Conservation (phyloP, 2,329 filamentous ascomycete species). For the Teratosphaeria epicoccoides region DNA sequence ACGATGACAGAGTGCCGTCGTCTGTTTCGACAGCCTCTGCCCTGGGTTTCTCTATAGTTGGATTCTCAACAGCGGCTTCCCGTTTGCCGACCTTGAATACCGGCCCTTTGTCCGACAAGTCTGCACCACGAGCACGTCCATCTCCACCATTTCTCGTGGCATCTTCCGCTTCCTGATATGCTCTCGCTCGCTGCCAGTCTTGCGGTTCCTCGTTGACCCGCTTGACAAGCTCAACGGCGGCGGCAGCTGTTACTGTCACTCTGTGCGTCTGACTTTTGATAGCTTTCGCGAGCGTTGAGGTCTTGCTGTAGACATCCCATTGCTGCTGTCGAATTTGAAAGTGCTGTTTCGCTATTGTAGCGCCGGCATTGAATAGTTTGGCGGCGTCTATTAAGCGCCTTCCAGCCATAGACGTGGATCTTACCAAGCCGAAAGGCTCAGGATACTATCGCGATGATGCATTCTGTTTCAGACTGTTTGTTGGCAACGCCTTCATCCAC, state of each 20-base stretch:
- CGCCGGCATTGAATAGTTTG: conserved; percentile 39
- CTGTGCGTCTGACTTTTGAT: conserved; percentile 52
- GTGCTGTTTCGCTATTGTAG: conserved; percentile 42
- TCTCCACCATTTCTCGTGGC: conserved; percentile 3
- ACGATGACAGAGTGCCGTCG: conserved; percentile 27
- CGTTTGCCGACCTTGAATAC: not conserved
- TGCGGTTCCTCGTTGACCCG: conserved; percentile 44
- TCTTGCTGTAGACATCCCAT: conserved; percentile 52
- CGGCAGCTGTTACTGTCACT: conserved; percentile 50
- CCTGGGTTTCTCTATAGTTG: not conserved
- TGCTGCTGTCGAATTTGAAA: conserved; percentile 49
- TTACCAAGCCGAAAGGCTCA: not conserved
- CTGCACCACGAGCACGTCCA: conserved; percentile 19
- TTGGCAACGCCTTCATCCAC: too few relatives aligned
- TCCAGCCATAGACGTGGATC: conserved; percentile 34
- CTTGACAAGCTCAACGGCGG: conserved; percentile 48
- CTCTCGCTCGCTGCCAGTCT: conserved; percentile 10
- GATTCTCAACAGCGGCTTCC: not conserved
- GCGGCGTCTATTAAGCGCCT: conserved; percentile 42
- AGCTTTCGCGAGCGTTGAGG: conserved; percentile 53
- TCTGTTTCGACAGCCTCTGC: conserved; percentile 16
- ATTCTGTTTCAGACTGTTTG: not conserved
- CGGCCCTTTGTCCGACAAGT: not conserved
- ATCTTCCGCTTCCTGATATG: conserved; percentile 3
- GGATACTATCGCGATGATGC: not conserved